Percentiles rank a stretch among this genome's conserved stretches.
Conservation (phyloP, 495 filamentous ascomycete species). For the Penicillium roqueforti region DNA sequence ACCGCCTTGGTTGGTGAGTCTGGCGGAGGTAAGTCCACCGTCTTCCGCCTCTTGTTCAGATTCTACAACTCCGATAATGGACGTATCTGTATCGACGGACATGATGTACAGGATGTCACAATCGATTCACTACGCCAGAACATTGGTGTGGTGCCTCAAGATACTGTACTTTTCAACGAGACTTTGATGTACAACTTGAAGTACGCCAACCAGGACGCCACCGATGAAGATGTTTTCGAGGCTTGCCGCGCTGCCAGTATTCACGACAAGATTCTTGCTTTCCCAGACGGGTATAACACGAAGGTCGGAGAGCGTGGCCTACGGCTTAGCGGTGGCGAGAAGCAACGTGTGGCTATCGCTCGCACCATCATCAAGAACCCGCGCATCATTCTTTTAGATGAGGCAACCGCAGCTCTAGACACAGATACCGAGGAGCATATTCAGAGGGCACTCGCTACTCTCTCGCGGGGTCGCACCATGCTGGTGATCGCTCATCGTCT, state of each 20-base stretch:
- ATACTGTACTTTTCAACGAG: constrained; percentile 96
- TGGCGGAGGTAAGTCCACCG: constrained; percentile 93
- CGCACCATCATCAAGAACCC: constrained; percentile 95
- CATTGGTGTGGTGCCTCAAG: constrained; percentile 95
- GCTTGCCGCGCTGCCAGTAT: constrained; percentile 91
- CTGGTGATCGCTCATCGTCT: constrained; percentile 83
- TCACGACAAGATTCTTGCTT: constrained; percentile 89
- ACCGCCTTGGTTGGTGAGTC: constrained; percentile 95
- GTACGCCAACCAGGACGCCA: constrained; percentile 83
- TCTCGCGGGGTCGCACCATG: constrained; percentile 81
- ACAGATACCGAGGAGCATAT: constrained; percentile 96
- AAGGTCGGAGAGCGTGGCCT: constrained; percentile 94
- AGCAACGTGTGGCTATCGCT: constrained; percentile 95
- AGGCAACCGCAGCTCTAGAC: constrained; percentile 93
- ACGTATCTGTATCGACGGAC: constrained; percentile 75
- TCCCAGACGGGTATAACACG: constrained; percentile 88
- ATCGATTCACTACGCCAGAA: constrained; percentile 88
- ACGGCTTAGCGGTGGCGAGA: constrained; percentile 89
- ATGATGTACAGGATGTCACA: constrained; percentile 78
- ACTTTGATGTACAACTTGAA: constrained; percentile 94
- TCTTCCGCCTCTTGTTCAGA: constrained; percentile 93
- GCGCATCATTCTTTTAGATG: constrained; percentile 91
- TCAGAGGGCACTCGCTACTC: constrained; percentile 73
- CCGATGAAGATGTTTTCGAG: constrained; percentile 82
- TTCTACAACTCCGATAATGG: constrained; percentile 84